Conservation (phyloP, 306 rosid genomes). For the Cicer cuneatum region DNA sequence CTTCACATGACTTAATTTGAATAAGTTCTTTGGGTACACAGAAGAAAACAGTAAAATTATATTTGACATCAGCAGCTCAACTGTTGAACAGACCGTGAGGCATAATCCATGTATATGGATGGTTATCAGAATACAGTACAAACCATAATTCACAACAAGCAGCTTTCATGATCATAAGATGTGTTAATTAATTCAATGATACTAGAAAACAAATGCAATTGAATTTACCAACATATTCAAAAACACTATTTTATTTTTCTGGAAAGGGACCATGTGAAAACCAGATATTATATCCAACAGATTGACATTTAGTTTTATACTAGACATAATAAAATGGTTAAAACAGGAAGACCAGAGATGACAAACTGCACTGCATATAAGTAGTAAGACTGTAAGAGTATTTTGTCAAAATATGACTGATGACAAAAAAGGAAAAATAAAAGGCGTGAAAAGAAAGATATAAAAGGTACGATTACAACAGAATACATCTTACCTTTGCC, state of each 20-base stretch:
- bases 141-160: conserved; percentile 24
- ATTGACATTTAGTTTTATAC: conserved; percentile 16
- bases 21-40: conserved; percentile 27
- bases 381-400: background rate
- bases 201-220: conserved; percentile 17
- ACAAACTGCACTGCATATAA: conserved; percentile 4
- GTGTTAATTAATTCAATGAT: background rate
- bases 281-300: conserved; percentile 14
- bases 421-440: background rate
- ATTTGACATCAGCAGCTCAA: conserved; percentile 18
- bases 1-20: conserved; percentile 17
- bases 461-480: background rate
- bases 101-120: conserved; percentile 8
- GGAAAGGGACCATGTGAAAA: background rate
- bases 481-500: background rate
- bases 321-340: conserved; percentile 32
- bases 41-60: conserved; percentile 7
- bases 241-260: background rate
- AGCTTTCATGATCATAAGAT: conserved; percentile 27
- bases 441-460: background rate
- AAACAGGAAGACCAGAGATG: background rate
- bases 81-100: conserved; percentile 22
- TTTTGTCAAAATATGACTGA: background rate
- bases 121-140: conserved; percentile 1
- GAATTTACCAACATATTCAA: background rate